These are phyloP conservation scores for Candida pseudofarinosa DNA, from an alignment of 805 yeast genomes.

Conservation along the genomic window DNA sequence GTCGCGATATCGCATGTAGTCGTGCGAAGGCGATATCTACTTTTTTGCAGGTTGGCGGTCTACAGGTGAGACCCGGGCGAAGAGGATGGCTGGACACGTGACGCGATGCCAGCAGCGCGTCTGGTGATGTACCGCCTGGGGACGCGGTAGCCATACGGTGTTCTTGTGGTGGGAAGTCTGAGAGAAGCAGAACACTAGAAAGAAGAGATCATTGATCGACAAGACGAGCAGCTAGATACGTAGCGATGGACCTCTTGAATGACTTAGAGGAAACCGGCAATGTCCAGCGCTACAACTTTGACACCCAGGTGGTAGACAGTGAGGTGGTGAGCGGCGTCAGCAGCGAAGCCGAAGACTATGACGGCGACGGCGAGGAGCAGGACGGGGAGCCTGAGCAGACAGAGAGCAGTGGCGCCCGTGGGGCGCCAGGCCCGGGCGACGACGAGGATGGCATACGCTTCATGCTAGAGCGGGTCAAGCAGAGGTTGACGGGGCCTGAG, in stretches of 20 bases:
- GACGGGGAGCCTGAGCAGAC: conserved; percentile 2
- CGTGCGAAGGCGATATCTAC: too few relatives aligned
- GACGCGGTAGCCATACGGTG: too few relatives aligned
- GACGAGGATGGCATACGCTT: background rate
- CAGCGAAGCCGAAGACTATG: conserved; percentile 4
- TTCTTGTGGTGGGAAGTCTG: too few relatives aligned
- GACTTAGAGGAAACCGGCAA: conserved; percentile 12
- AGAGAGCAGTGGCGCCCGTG: background rate
- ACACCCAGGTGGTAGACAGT: background rate
- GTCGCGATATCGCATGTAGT: too few relatives aligned
- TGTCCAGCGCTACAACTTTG: background rate
- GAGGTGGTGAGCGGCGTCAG: conserved; percentile 3
- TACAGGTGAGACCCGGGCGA: too few relatives aligned
- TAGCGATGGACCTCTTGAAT: conserved; percentile 19
- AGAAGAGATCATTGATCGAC: too few relatives aligned
- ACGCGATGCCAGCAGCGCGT: too few relatives aligned
- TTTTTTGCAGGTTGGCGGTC: too few relatives aligned
- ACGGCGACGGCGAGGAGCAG: conserved; percentile 2
- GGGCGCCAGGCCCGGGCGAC: background rate
- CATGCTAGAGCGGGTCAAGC: conserved; percentile 1
- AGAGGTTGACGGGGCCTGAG: conserved; percentile 1
- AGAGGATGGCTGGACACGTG: too few relatives aligned
- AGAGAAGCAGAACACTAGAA: too few relatives aligned
- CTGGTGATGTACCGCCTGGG: too few relatives aligned
- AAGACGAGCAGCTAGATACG: background rate